These are phyloP conservation scores for Lactarius hengduanensis DNA, from an alignment of 768 basidiomycete genomes.

Conservation along the genomic window DNA sequence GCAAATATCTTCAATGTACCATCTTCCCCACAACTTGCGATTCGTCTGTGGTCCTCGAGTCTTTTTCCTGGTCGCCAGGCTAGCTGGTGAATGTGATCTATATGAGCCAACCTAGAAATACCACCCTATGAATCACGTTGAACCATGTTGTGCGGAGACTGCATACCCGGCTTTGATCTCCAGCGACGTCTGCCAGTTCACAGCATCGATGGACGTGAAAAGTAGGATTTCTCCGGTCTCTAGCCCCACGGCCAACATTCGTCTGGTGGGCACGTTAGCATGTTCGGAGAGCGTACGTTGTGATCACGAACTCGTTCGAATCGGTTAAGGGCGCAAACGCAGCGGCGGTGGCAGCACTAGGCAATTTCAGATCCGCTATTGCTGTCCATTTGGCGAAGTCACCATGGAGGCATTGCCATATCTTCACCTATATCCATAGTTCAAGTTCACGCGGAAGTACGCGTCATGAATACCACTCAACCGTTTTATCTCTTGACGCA, in stretches of 20 bases:
- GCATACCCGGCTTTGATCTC: conserved; percentile 54
- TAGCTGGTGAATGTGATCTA: conserved; percentile 74
- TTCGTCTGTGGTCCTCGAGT: conserved; percentile 39
- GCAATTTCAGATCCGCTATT: conserved; percentile 60
- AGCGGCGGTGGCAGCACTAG: conserved; percentile 82
- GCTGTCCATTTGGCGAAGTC: conserved; percentile 49
- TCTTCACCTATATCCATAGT: conserved; percentile 59
- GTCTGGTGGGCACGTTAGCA: conserved; percentile 34
- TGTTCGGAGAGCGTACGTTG: neutral
- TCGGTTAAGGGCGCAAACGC: conserved; percentile 49
- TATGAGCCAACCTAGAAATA: conserved; percentile 61
- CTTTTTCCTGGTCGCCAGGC: conserved; percentile 64
- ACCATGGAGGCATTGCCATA: conserved; percentile 58
- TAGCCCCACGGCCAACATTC: conserved; percentile 75
- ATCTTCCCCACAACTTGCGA: conserved; percentile 93
- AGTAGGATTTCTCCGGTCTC: conserved; percentile 78
- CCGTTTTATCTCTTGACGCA: conserved; percentile 93
- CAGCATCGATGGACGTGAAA: conserved; percentile 44
- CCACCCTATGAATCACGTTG: conserved; percentile 11
- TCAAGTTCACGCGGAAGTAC: neutral
- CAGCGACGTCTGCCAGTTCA: conserved; percentile 48
- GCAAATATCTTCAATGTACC: conserved; percentile 73
- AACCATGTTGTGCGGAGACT: conserved; percentile 16
- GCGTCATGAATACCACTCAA: conserved; percentile 35
- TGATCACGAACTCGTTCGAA: conserved; percentile 42